Base-by-base conservation (phyloP, 106 monocot species). In the Apostasia ramifera region DNA sequence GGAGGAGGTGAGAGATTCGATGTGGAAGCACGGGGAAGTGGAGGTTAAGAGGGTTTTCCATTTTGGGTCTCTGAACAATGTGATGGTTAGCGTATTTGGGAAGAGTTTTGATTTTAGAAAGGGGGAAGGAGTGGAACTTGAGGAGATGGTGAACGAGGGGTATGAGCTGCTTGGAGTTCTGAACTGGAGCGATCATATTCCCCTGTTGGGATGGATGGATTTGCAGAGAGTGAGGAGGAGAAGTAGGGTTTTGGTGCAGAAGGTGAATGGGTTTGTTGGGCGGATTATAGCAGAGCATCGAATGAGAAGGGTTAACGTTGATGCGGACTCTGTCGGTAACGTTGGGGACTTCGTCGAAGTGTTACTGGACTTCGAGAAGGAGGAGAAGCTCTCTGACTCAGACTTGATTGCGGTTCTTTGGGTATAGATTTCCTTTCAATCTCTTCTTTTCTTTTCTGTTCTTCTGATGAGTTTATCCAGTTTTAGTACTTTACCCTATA, bases 201-300 rank as follows among this genome's bases (percentile, higher is more conserved):
- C 78, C 7, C 14, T 72, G 47, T 10, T 73, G n/a, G 40, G 73
- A 15, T 79, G 78, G 73, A 1, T 79, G 66, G 78, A 79, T 38
- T 38, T 73, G 53, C 67, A 68, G 38, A 59, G 72, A 26, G 65
- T 79, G 52, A 73, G 72, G 68, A 44, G 61, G 78, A 52, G 78
- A 68, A 59, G 72, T 12, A 11, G 73, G 45, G 46, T 5, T 2
- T 11, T 79, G 44, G 61, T 68, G 1, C 39, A 3, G 3, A 68
- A 57, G n/a, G 78, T 79, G 40, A 61, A 72, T 11, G 53, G 53
- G 46, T 70, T 77, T 3, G 77, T 77, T 0, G 63, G 63, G 40
- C 40, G 64, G 40, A 82, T 89, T 57, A 80, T 89, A 5, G 77
- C 73, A 5, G 82, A 82, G 13, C 88, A 82, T 70, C 59, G 72